Percentiles rank a stretch among this genome's conserved stretches.
Conservation (phyloP, 2,329 filamentous ascomycete genomes). For the Scorias spongiosa region DNA sequence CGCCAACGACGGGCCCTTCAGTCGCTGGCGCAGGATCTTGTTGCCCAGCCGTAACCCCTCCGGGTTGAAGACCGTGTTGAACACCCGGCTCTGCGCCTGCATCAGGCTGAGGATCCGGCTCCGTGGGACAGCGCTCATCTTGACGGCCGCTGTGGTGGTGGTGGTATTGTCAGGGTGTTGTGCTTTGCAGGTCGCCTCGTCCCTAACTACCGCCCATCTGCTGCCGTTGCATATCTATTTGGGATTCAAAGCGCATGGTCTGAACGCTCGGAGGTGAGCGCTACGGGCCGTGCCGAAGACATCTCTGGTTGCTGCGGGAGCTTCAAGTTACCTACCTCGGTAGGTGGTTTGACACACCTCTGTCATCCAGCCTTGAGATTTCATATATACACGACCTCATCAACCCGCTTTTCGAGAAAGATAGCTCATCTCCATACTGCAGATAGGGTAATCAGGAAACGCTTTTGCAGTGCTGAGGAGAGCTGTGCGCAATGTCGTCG, state of each 20-base stretch:
- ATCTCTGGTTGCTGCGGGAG: no score
- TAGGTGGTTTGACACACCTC: no score
- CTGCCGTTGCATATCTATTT: not conserved
- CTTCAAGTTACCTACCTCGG: no score
- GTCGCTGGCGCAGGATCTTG: constrained; percentile 76
- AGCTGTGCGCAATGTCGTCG: constrained; percentile 5
- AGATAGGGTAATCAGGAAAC: not conserved
- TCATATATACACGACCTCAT: no score
- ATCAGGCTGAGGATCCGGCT: constrained; percentile 51
- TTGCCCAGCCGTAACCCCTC: constrained; percentile 69
- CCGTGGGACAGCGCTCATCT: constrained; percentile 35
- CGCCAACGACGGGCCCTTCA: constrained; percentile 67
- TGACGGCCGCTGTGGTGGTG: constrained; percentile 3
- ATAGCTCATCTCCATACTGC: constrained; percentile 20
- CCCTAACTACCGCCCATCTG: not conserved
- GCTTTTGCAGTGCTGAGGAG: constrained; percentile 17
- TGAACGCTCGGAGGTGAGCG: no score
- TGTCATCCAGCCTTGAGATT: no score
- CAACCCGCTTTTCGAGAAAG: not conserved
- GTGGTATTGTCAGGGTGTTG: not conserved
- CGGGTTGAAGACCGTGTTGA: constrained; percentile 83
- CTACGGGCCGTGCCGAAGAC: no score
- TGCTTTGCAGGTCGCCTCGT: not conserved
- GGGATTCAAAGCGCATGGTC: no score
- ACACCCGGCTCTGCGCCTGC: constrained; percentile 88